Evolutionary conservation across 2,329 filamentous ascomycete genomes (phyloP), one percentile per base, ranked within the genome.

Genomic region (Colletotrichum spinosum): DNA sequence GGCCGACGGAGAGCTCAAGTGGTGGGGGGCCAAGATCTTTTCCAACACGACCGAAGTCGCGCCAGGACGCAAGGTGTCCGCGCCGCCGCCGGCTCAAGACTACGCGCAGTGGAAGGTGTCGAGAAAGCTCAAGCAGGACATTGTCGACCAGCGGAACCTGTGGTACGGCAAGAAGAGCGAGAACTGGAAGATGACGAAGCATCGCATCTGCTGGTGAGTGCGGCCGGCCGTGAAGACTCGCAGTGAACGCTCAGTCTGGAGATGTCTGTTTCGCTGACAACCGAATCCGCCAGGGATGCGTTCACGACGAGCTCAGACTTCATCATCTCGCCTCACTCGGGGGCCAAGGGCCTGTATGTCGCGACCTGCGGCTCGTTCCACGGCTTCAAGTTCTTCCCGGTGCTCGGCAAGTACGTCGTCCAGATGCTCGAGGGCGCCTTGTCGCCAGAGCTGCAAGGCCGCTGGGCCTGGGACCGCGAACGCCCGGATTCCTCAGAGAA

Each of bases 321-420:
- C 69, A 83, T 91, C 67, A 85, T 91, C 69, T 86, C 86, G 6
- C 86, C 86, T 0, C 83, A 89, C 69, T 64, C 81, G 0, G 79
- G 78, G 38, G 84, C 71, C 17, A 72, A 73, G 52, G 87, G 87
- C 25, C 76, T 92, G 0, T 90, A 85, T 69, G 71, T 92, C 2
- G 89, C 88, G 0, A 87, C 86, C 0, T 88, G 87, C 11, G 89
- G 89, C 7, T 90, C 88, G 0, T 90, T 90, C 70, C 89, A 92
- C 74, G 85, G 86, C 13, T 91, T 83, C 80, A 91, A 91, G 74
- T 90, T 92, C 74, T 82, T 91, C 62, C 89, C 89, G 0, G 83
- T 86, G 3, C 83, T 90, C 34, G 88, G 89, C 5, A 85, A 84
- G 69, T 91, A 91, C 69, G 80, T 89, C 35, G 72, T 82, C n/a